Conservation (phyloP, 2,329 filamentous ascomycete species). For the Dactylella cylindrospora region DNA sequence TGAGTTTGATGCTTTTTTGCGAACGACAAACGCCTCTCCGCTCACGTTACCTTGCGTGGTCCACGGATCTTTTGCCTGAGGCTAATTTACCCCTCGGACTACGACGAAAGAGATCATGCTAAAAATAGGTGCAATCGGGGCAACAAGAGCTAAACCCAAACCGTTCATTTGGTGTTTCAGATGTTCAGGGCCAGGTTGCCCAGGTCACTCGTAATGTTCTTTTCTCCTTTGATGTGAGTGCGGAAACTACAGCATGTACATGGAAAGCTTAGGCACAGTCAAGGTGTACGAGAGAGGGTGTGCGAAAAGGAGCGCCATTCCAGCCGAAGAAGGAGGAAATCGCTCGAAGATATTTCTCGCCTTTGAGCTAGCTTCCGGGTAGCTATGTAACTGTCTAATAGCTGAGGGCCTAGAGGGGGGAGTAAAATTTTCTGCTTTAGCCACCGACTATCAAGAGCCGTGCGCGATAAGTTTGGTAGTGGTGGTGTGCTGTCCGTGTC, state of each 20-base stretch:
- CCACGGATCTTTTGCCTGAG: too few relatives aligned
- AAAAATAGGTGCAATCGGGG: conserved; percentile 29
- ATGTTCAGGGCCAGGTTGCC: background rate
- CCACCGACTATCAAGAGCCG: background rate
- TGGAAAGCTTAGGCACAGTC: too few relatives aligned
- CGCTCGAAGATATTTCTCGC: conserved; percentile 14
- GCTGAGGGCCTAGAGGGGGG: too few relatives aligned
- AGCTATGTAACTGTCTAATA: too few relatives aligned
- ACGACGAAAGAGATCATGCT: conserved; percentile 6
- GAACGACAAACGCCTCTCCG: conserved; percentile 1
- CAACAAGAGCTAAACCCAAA: conserved; percentile 31
- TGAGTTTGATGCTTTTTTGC: too few relatives aligned
- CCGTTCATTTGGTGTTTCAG: conserved; percentile 38
- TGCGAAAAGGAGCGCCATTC: too few relatives aligned
- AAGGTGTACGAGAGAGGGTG: too few relatives aligned
- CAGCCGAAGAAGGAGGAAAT: conserved; percentile 21
- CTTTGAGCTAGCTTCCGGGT: too few relatives aligned
- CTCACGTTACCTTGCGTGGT: conserved; percentile 8
- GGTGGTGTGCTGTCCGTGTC: background rate
- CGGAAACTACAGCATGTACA: too few relatives aligned
- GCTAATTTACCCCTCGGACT: too few relatives aligned
- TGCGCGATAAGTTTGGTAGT: background rate
- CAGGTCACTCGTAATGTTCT: too few relatives aligned
- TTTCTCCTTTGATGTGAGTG: too few relatives aligned
- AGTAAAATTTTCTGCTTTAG: conserved; percentile 1